These are phyloP conservation scores for Trypanosoma avium DNA, from an alignment of 208 protist genomes.

Conservation along the genomic window DNA sequence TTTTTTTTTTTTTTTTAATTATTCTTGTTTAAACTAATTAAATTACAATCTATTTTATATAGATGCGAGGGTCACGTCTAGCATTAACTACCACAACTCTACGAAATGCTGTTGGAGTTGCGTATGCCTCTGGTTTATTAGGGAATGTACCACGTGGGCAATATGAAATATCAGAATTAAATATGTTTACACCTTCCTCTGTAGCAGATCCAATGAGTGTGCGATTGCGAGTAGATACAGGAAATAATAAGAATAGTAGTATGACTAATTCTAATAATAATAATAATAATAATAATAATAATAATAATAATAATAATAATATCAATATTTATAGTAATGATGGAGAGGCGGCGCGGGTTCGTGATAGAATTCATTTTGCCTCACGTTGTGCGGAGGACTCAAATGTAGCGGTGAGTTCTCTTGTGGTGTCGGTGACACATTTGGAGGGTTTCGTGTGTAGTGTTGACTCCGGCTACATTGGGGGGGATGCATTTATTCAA, in stretches of 20 bases:
- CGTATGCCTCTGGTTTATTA: constrained; percentile 16
- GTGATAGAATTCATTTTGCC: constrained; percentile 19
- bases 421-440: constrained; percentile 40
- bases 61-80: constrained; percentile 6
- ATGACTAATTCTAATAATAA: neutral
- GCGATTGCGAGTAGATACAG: too few species aligned
- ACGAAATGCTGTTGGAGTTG: constrained; percentile 16
- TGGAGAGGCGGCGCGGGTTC: neutral
- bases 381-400: constrained; percentile 20
- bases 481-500: constrained; percentile 35
- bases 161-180: neutral
- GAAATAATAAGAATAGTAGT: too few species aligned
- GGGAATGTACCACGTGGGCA: neutral
- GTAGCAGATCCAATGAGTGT: constrained; percentile 11
- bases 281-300: neutral
- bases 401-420: constrained; percentile 13
- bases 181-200: neutral
- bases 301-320: neutral
- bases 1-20: neutral
- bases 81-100: constrained; percentile 10
- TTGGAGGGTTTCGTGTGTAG: constrained; percentile 46
- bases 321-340: neutral
- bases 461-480: constrained; percentile 39
- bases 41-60: neutral
- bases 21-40: neutral